Evolutionary conservation across 306 rosid species (phyloP), one percentile per base, ranked within the genome.

Genomic region (Begonia masoniana): DNA sequence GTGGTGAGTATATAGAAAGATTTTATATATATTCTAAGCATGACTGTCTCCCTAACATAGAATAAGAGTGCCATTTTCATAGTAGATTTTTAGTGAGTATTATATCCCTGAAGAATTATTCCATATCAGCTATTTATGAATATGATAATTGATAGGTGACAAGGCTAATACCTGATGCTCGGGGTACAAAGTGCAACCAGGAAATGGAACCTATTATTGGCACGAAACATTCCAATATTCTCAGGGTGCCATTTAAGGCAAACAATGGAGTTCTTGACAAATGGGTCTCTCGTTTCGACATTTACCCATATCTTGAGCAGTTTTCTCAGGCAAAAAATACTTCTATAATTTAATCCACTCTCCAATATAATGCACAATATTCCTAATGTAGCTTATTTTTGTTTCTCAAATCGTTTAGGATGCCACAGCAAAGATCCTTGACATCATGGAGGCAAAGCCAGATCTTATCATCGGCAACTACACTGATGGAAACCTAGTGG

Each of bases 251-350:
- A 54, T 89, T 89, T 21, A 60, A 56, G 50, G 82, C 95, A 36
- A 69, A 80, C 14, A 74, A 78, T 7, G 95, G 89, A 50, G 55
- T 80, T 56, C 60, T 85, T 12, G 72, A 56, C 6, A 79, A 58
- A 43, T 89, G 97, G 97, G 83, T 89, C 72, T 89, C 97, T 58
- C 94, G 97, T 51, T 89, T 89, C 57, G 95, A 89, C 59, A 54
- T 85, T 60, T 89, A 89, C 56, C 97, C 97, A 13, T 89, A 70
- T 54, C 94, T 89, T 46, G 95, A 89, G 79, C 70, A 70, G 74
- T 89, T 74, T 71, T 70, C 86, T 13, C 84, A 80, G 83, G 97
- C 61, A 76, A 31, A 76, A 63, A 7, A 36, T 16, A 7, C 15
- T 43, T 62, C 43, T 24, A 41, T 14, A 15, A 65, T 56, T 43